Conservation (phyloP, 331 rosid genomes). For the Acacia concinna region DNA sequence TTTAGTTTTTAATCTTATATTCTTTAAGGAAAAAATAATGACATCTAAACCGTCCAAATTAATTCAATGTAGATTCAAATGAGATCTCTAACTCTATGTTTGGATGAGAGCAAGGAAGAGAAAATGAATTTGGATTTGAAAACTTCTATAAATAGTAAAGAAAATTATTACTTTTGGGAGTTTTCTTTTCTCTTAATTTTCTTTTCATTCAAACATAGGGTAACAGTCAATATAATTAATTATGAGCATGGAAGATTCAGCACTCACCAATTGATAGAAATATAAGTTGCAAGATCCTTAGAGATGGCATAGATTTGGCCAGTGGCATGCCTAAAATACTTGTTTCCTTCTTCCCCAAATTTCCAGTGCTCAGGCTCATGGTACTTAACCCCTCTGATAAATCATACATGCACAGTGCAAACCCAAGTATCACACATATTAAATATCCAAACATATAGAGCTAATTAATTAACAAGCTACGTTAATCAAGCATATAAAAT, state of each 20-base stretch:
- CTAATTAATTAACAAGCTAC: not conserved
- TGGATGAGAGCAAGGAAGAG: too few relatives aligned
- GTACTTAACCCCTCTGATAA: constrained; percentile 70
- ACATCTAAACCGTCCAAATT: not conserved
- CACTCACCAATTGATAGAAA: constrained; percentile 65
- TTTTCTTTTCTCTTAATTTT: too few relatives aligned
- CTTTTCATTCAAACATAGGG: too few relatives aligned
- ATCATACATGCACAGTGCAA: not conserved
- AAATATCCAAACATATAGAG: not conserved
- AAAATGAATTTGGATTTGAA: too few relatives aligned
- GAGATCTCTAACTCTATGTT: too few relatives aligned
- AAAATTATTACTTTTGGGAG: too few relatives aligned
- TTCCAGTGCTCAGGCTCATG: constrained; percentile 93
- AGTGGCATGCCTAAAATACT: constrained; percentile 93
- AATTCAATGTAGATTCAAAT: not conserved
- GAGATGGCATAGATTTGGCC: constrained; percentile 96
- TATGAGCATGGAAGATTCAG: too few relatives aligned
- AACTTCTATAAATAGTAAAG: too few relatives aligned
- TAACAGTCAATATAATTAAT: too few relatives aligned
- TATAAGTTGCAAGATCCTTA: constrained; percentile 81
- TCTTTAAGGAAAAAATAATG: not conserved
- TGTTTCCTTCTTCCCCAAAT: constrained; percentile 94
- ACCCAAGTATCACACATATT: not conserved
- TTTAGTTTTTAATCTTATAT: not conserved
- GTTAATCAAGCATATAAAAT: not conserved